Base-by-base conservation (phyloP, 768 basidiomycete genomes). In the Serendipita indica region DNA sequence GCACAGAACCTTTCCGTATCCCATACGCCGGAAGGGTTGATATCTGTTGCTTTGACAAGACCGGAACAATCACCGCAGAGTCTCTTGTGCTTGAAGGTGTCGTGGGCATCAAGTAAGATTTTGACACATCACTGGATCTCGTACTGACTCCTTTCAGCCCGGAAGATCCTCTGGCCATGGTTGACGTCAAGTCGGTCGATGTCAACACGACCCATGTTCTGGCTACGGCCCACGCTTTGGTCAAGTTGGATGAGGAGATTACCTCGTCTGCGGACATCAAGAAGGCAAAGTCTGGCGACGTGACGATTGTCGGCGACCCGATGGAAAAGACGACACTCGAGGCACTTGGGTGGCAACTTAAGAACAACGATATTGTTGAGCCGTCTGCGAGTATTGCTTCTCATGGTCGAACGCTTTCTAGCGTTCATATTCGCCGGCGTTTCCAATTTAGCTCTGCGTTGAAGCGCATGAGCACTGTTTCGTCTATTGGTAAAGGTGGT, bases 1-100 rank as follows among this genome's bases (percentile, higher is more conserved):
- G 96, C 68, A 99, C 96, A 16, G 96, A 99, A 66, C 96, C 96
- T 0, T 98, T 99, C 81, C 82, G 96, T 20, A 99, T 98, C 62
- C 93, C 96, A 0, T 88, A 75, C 62, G 96, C 96, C 3, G 96
- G 96, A 3, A 80, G 91, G 20, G 92, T 98, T 2, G 96, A 99
- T 64, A 86, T 98, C 14, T 99, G 96, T 71, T 98, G 96, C 71
- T 98, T 99, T 65, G 96, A 99, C 72, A 99, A 99, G 77, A 99
- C 96, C 0, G 96, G 94, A 22, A 98, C 96, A 0, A 97, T 99
- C 64, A 99, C 96, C 0, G 90, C 90, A 0, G 93, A 97, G 69
- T 85, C 92, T 68, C 73, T 98, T 12, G 91, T 97, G 5, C 77
- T 98, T 1, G 93, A 99, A 68, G 96, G 96, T 58, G 79, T 99